Evolutionary conservation across 805 yeast genomes (phyloP).

Genomic region (Candida insectorum): DNA sequence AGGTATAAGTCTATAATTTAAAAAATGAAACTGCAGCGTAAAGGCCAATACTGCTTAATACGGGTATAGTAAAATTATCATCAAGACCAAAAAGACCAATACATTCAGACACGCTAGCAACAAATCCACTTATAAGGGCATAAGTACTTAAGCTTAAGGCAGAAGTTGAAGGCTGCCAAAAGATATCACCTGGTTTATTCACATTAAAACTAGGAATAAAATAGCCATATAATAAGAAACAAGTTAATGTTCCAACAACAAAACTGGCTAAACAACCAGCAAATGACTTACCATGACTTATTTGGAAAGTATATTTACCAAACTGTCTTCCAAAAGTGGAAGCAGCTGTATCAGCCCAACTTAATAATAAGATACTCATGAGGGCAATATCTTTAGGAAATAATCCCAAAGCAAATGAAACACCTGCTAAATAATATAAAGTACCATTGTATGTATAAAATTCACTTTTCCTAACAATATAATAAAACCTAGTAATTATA

Average conservation of each 20-base stretch:
- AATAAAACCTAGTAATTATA: conserved; percentile 70
- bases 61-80: conserved; percentile 94
- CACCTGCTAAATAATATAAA: conserved; percentile 81
- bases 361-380: conserved; percentile 71
- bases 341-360: conserved; percentile 98
- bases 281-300: conserved; percentile 71
- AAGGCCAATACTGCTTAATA: conserved; percentile 68
- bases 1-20: too few species aligned
- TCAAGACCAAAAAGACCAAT: conserved; percentile 74
- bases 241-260: conserved; percentile 61
- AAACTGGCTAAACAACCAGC: conserved; percentile 93
- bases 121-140: conserved; percentile 66
- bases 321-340: conserved; percentile 86
- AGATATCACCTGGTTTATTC: conserved; percentile 54
- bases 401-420: conserved; percentile 62
- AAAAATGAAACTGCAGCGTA: too few species aligned
- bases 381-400: conserved; percentile 80
- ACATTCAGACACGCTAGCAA: conserved; percentile 86
- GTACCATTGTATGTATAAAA: conserved; percentile 75
- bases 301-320: conserved; percentile 80
- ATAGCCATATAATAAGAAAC: conserved; percentile 67
- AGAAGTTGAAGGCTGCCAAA: conserved; percentile 66
- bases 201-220: conserved; percentile 59
- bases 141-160: conserved; percentile 48
- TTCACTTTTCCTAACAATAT: conserved; percentile 83